A percentile compares a stretch with the other conserved stretches of the same genome.
These are phyloP conservation scores for Plenodomus lindquistii DNA, from an alignment of 2,329 filamentous ascomycete genomes.

Conservation along the genomic window DNA sequence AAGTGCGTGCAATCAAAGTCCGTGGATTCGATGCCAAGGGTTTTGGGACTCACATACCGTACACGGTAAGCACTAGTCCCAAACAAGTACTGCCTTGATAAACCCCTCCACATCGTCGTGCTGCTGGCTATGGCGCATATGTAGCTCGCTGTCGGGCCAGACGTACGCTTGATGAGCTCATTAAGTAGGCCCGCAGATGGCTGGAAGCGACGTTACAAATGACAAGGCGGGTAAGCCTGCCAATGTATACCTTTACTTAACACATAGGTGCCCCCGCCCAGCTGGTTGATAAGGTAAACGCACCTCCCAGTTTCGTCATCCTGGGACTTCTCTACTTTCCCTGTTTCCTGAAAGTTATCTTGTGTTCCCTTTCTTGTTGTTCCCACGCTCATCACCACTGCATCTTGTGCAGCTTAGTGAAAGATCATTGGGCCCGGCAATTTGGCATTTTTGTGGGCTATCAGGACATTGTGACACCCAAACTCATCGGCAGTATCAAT, in stretches of 20 bases:
- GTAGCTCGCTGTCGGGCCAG: conserved; percentile 5
- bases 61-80: conserved; percentile 34
- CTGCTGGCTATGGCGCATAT: conserved; percentile 12
- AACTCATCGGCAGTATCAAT: neutral
- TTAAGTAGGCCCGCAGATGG: conserved; percentile 5
- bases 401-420: neutral
- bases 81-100: conserved; percentile 22
- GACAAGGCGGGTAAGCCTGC: neutral
- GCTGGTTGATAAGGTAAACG: conserved; percentile 13
- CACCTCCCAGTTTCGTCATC: neutral
- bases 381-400: neutral
- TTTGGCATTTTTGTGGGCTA: neutral
- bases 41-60: conserved; percentile 37
- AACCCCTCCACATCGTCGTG: conserved; percentile 22
- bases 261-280: conserved; percentile 10
- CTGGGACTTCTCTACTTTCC: neutral
- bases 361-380: neutral
- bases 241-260: conserved; percentile 13
- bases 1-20: neutral
- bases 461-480: neutral
- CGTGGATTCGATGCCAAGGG: conserved; percentile 16
- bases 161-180: neutral
- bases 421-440: neutral
- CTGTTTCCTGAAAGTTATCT: neutral
- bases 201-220: neutral